Base-by-base conservation (phyloP, 495 filamentous ascomycete genomes). In the Astrocystis sublimbata region DNA sequence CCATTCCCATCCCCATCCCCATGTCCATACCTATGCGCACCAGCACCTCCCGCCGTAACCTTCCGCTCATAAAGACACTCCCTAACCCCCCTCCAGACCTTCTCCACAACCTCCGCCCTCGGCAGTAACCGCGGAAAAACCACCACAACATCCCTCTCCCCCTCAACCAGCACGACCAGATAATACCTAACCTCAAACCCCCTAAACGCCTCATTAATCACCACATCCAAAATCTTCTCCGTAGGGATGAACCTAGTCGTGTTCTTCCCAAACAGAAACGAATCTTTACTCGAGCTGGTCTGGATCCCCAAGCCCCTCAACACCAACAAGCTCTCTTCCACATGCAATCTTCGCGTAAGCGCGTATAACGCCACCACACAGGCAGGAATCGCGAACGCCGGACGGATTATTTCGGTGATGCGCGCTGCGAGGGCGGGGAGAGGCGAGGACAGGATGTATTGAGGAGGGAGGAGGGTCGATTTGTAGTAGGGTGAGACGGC, bases 141-240 rank as follows among this genome's bases (percentile, higher is more conserved):
- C 30, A 99, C 93, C 9, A 96, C 88, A 13, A 94, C 85, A 55
- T 91, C 87, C 59, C 87, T 85, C 76, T 98, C 94, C 38, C 89
- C 93, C 69, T 96, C 90, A 49, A 98, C 93, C 64, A 97, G 88
- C 10, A 98, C 90, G 9, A 88, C 86, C 13, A 99, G 78, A 73
- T 96, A 96, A 72, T 92, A 96, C 56, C 88, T 79, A 49, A 97
- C 93, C 74, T 92, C 91, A 71, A 96, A 96, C 41, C 94, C 93
- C 61, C 85, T 85, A 76, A 98, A 98, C 33, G 93, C 94, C 74
- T 99, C 94, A 73, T 97, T 92, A 46, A 99, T 90, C 58, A 97
- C 83, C 59, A 98, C 88, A 75, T 98, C 94, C 57, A 89, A 88
- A 41, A 98, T 96, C 70, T 89, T 85, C 2, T 86, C 89, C 1